A percentile compares a stretch with the other conserved stretches of the same genome.
phyloP scores from a whole-genome alignment of 495 filamentous ascomycete species.

The Hypomontagnella submonticulosa region DNA sequence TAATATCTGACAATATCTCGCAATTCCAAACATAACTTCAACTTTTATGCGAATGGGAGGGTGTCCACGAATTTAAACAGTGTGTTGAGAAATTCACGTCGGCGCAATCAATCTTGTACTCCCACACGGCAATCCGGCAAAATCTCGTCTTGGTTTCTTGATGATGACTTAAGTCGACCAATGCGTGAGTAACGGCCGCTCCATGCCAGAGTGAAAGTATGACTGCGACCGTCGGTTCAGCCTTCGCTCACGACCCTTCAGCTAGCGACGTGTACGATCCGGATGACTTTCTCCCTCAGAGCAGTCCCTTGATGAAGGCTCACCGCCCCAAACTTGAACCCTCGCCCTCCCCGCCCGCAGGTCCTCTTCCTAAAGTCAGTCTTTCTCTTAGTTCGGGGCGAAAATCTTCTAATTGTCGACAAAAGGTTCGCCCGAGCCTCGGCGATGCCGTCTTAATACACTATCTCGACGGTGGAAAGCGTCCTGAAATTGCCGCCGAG shows the following conservation, averaged over 20 bases:
- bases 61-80: slow-evolving; percentile 26
- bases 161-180: slow-evolving; percentile 47
- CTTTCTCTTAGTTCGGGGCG: slow-evolving; percentile 48
- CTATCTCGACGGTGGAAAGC: slow-evolving; percentile 62
- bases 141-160: slow-evolving; percentile 30
- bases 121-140: slow-evolving; percentile 23
- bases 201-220: slow-evolving; percentile 55
- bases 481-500: slow-evolving; percentile 56
- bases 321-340: slow-evolving; percentile 53
- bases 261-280: slow-evolving; percentile 58
- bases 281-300: slow-evolving; percentile 56
- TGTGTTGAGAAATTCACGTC: slow-evolving; percentile 25
- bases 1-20: slow-evolving; percentile 13
- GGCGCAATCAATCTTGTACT: slow-evolving; percentile 34
- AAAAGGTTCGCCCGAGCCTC: slow-evolving; percentile 54
- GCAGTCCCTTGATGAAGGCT: slow-evolving; percentile 58
- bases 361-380: slow-evolving; percentile 53
- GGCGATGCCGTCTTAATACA: slow-evolving; percentile 67
- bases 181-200: slow-evolving; percentile 50
- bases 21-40: slow-evolving; percentile 10
- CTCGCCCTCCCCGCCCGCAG: slow-evolving; percentile 51
- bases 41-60: slow-evolving; percentile 37
- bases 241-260: slow-evolving; percentile 53
- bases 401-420: slow-evolving; percentile 57
- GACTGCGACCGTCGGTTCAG: slow-evolving; percentile 54